Evolutionary conservation across 768 basidiomycete species (phyloP).

Genomic region (Boletus subparvulus): DNA sequence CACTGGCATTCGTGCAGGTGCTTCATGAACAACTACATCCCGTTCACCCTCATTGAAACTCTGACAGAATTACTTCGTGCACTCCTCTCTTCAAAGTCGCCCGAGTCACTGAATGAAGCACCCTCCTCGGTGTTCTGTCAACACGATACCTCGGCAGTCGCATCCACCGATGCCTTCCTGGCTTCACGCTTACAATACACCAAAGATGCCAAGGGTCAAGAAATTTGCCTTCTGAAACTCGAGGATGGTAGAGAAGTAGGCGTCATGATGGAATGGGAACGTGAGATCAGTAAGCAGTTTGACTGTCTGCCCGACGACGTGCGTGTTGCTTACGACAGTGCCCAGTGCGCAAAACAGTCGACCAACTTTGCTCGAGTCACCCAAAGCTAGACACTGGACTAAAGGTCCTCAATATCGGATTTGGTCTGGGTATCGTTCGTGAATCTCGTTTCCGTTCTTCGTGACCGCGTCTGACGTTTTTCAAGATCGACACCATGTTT

Average conservation of each 20-base stretch:
- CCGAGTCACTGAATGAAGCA: conserved; percentile 14
- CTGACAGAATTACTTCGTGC: conserved; percentile 67
- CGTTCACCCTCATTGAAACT: conserved; percentile 5
- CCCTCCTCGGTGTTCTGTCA: conserved; percentile 44
- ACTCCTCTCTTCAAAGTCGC: conserved; percentile 51
- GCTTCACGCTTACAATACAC: conserved; percentile 66
- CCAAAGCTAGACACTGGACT: conserved; percentile 46
- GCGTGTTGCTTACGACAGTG: conserved; percentile 22
- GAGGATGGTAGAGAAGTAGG: conserved; percentile 76
- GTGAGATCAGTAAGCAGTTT: conserved; percentile 60
- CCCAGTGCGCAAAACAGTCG: conserved; percentile 76
- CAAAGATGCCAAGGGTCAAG: conserved; percentile 71
- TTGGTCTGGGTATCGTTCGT: conserved; percentile 87
- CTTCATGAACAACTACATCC: conserved; percentile 21
- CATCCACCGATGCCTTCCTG: conserved; percentile 69
- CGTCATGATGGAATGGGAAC: conserved; percentile 99
- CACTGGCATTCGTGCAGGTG: conserved; percentile 89
- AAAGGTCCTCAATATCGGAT: conserved; percentile 86
- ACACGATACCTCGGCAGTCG: conserved; percentile 55
- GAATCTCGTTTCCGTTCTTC: background rate
- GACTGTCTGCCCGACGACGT: background rate
- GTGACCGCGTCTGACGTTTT: conserved; percentile 3
- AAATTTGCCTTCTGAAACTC: conserved; percentile 70
- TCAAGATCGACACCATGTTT: conserved; percentile 81
- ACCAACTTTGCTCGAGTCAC: conserved; percentile 55